Percentiles rank a stretch among this genome's conserved stretches.
Evolutionary conservation across 768 basidiomycete species (phyloP).

Genomic region (Tylopilus sp.): DNA sequence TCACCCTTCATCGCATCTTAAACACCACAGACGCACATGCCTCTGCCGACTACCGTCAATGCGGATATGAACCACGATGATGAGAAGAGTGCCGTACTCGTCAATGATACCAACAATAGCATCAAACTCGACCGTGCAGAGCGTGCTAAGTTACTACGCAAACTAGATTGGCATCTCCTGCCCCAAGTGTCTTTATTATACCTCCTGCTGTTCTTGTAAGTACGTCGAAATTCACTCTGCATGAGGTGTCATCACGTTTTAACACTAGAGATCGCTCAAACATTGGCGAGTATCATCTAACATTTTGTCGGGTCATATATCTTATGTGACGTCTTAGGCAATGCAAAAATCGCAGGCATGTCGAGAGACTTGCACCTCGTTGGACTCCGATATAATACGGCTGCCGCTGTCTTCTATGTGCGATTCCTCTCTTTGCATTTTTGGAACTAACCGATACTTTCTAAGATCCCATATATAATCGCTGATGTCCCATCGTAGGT

Average conservation of each 20-base stretch:
- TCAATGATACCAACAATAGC: neutral
- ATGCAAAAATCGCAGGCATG: conserved; percentile 1
- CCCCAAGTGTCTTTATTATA: conserved; percentile 44
- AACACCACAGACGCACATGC: conserved; percentile 5
- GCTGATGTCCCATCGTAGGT: neutral
- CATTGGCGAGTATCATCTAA: conserved; percentile 32
- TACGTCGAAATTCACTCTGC: neutral
- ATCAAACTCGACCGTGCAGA: conserved; percentile 14
- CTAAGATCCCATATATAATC: conserved; percentile 8
- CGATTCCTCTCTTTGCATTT: neutral
- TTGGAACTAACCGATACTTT: neutral
- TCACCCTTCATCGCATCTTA: neutral
- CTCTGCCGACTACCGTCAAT: conserved; percentile 1
- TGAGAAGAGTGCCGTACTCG: conserved; percentile 7
- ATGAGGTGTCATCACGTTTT: neutral
- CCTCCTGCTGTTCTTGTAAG: conserved; percentile 45
- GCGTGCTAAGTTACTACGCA: conserved; percentile 33
- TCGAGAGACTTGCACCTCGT: neutral
- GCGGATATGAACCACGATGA: neutral
- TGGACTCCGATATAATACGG: conserved; percentile 1
- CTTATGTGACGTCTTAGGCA: neutral
- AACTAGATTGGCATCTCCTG: conserved; percentile 43
- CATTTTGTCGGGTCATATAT: neutral
- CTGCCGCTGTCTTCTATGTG: conserved; percentile 1
- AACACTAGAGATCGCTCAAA: conserved; percentile 41